Percentiles rank a stretch among this genome's conserved stretches.
Conservation (phyloP, 305 asterid species). For the Fraxinus dipetala region DNA sequence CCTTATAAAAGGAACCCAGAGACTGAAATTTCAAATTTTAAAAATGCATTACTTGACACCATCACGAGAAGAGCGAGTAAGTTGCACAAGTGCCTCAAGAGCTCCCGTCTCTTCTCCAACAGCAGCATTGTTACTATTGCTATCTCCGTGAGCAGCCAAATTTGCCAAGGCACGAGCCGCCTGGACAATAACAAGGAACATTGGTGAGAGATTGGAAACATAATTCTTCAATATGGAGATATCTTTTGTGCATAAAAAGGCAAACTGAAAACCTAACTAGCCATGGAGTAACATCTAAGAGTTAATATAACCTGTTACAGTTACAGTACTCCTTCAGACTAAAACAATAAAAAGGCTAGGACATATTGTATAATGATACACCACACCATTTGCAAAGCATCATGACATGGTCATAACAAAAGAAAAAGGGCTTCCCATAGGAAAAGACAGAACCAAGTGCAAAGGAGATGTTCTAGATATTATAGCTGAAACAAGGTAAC, state of each 20-base stretch:
- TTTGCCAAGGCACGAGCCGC: slow-evolving; percentile 94
- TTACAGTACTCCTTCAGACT: neutral
- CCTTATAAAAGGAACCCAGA: slow-evolving; percentile 3
- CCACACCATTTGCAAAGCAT: neutral
- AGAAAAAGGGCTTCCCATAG: neutral
- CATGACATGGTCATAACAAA: neutral
- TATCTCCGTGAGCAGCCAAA: slow-evolving; percentile 96
- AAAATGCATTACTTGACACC: slow-evolving; percentile 67
- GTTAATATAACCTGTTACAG: neutral
- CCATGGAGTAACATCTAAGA: slow-evolving; percentile 4
- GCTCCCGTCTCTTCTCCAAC: slow-evolving; percentile 92
- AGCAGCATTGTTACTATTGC: slow-evolving; percentile 75
- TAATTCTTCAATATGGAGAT: neutral
- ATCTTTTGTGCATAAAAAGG: neutral
- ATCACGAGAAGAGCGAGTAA: slow-evolving; percentile 70
- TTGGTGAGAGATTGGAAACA: slow-evolving; percentile 15
- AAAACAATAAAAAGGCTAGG: slow-evolving; percentile 5
- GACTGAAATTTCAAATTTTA: slow-evolving; percentile 1
- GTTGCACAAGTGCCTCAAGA: slow-evolving; percentile 85
- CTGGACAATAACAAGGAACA: slow-evolving; percentile 35
- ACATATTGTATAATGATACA: neutral
- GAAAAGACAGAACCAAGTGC: neutral
- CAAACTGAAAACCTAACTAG: slow-evolving; percentile 8
- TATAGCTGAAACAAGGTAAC: neutral
- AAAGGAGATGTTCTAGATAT: neutral